Evolutionary conservation across 352 stramenopile genomes (phyloP), one percentile per base, ranked within the genome.

Genomic region (Globisporangium emineosum): DNA sequence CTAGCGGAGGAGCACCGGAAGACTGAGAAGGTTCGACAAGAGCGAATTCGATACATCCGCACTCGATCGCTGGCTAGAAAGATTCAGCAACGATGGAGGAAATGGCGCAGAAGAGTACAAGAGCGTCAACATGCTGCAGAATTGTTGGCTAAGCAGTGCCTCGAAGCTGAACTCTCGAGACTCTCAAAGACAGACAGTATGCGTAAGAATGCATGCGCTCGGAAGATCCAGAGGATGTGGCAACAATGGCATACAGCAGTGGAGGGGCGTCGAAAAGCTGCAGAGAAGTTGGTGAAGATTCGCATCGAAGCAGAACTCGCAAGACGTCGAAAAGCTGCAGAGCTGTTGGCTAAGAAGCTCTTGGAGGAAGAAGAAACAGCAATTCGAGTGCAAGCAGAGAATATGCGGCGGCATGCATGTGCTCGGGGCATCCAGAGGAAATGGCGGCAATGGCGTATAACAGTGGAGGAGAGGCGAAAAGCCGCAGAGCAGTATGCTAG

Each of bases 211-310:
- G 47, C 50, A 7, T 62, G 60, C 17, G 66, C 58, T 27, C 45
- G 42, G 9, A 25, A 27, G 32, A 65, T 73, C 17, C 69, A 76
- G 25, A 49, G 12, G 13, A 35, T 35, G 9, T 75, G 66, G 66
- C 57, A 50, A 12, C 42, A n/a, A 30, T 68, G 66, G 60, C 47
- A 45, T 4, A 12, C 27, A 30, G 33, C 21, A 25, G n/a, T 21
- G 32, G 30, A 51, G 35, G 43, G 52, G 47, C 43, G 49, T 29
- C 43, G 25, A 9, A 43, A 60, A n/a, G 17, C 29, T 55, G 37
- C 23, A 15, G n/a, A 21, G 27, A 12, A 13, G 40, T 8, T 57
- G 8, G 51, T 5, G 27, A 40, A 9, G 8, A 17, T 42, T 15
- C 19, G 27, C 15, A 17, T 32, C 10, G 51, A 42, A 19, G 25